Evolutionary conservation across 2,329 filamentous ascomycete genomes (phyloP).

Genomic region (Epichloe hybrida): DNA sequence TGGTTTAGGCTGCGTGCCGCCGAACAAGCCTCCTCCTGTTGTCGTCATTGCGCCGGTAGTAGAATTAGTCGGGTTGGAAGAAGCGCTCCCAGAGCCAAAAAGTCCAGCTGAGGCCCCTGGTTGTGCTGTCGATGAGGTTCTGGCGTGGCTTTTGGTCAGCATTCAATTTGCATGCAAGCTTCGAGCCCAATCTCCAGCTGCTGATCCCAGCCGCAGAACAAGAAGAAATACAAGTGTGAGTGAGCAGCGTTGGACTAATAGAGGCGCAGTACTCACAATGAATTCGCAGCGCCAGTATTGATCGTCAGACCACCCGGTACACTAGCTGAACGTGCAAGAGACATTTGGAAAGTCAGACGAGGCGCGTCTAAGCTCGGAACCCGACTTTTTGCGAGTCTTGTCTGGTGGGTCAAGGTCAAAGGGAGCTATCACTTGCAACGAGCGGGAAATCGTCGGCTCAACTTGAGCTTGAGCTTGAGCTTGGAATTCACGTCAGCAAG

Average conservation of each 20-base stretch:
- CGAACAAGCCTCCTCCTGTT: slow-evolving; percentile 24
- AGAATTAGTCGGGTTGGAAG: slow-evolving; percentile 15
- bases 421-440: not conserved
- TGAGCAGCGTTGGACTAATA: not conserved
- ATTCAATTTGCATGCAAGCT: not conserved
- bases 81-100: slow-evolving; percentile 20
- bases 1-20: slow-evolving; percentile 15
- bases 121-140: slow-evolving; percentile 16
- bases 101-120: slow-evolving; percentile 23
- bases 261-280: slow-evolving; percentile 17
- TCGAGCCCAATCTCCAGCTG: not conserved
- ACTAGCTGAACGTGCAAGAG: slow-evolving; percentile 43
- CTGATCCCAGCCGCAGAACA: not conserved
- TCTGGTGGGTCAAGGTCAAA: not conserved
- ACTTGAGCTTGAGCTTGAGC: slow-evolving; percentile 5
- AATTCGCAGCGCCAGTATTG: slow-evolving; percentile 50
- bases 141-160: slow-evolving; percentile 6
- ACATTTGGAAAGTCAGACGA: slow-evolving; percentile 22
- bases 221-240: not conserved
- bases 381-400: slow-evolving; percentile 1
- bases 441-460: slow-evolving; percentile 17
- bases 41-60: slow-evolving; percentile 21
- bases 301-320: slow-evolving; percentile 48
- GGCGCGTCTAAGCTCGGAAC: slow-evolving; percentile 2
- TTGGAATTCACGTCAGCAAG: not conserved